Evolutionary conservation across 805 yeast species (phyloP).

Genomic region (Spencermartinsiella europaea): DNA sequence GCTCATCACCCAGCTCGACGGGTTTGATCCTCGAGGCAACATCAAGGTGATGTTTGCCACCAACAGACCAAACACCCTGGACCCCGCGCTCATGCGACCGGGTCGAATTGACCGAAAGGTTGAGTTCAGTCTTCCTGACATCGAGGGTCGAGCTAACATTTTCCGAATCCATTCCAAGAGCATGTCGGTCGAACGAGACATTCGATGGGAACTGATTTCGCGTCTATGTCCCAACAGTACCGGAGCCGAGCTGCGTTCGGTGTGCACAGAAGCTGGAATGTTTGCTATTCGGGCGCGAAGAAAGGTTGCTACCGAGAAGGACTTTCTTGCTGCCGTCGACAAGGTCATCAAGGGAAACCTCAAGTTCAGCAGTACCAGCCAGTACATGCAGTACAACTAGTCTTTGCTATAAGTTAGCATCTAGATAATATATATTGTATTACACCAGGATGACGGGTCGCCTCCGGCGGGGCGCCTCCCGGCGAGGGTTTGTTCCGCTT

Average conservation of each 20-base stretch:
- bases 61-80: constrained; percentile 95
- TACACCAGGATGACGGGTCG: background rate
- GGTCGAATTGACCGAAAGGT: constrained; percentile 99
- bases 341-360: constrained; percentile 98
- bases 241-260: constrained; percentile 98
- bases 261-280: constrained; percentile 99
- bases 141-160: constrained; percentile 97
- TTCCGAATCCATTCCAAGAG: constrained; percentile 96
- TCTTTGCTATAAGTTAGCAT: constrained; percentile 3
- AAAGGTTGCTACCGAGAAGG: constrained; percentile 97
- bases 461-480: background rate
- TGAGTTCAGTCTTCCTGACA: constrained; percentile 91
- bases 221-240: constrained; percentile 97
- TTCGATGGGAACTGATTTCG: constrained; percentile 97
- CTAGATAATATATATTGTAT: background rate
- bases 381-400: constrained; percentile 96
- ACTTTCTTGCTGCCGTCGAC: constrained; percentile 94
- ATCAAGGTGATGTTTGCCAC: constrained; percentile 99
- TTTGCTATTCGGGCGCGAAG: constrained; percentile 98
- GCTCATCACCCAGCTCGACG: constrained; percentile 94
- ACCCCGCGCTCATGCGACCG: constrained; percentile 95
- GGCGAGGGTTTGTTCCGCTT: background rate
- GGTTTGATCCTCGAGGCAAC: constrained; percentile 98
- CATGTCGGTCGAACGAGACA: constrained; percentile 96
- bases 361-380: constrained; percentile 94